Conservation (phyloP, 2,329 filamentous ascomycete genomes). For the Incumbomyces delicatus region DNA sequence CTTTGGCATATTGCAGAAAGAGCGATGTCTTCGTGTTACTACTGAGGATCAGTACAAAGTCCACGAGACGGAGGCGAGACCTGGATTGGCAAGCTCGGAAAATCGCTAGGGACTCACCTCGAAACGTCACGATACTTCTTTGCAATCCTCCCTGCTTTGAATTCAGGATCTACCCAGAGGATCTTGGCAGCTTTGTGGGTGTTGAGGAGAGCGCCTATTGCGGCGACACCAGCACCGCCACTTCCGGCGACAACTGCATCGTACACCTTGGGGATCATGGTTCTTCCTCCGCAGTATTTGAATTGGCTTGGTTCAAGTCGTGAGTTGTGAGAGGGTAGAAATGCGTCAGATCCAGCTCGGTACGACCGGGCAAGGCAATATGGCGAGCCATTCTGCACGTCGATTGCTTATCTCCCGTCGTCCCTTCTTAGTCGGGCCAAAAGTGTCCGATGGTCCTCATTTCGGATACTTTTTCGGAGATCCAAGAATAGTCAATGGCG, state of each 20-base stretch:
- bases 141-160: slow-evolving; percentile 45
- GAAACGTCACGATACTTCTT: slow-evolving; percentile 52
- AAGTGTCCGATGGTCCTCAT: too few species aligned
- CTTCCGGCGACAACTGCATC: slow-evolving; percentile 50
- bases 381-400: too few species aligned
- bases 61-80: background rate
- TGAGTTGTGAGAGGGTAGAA: too few species aligned
- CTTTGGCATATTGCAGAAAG: slow-evolving; percentile 49
- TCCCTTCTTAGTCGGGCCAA: too few species aligned
- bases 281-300: slow-evolving; percentile 11
- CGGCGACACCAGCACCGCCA: slow-evolving; percentile 50
- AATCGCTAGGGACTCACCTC: slow-evolving; percentile 31
- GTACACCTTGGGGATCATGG: slow-evolving; percentile 23
- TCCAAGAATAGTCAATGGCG: too few species aligned
- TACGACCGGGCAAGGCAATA: too few species aligned
- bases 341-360: too few species aligned
- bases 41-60: slow-evolving; percentile 11
- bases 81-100: too few species aligned
- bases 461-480: too few species aligned
- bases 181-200: slow-evolving; percentile 40
- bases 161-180: slow-evolving; percentile 50
- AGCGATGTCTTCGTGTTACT: slow-evolving; percentile 54
- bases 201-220: slow-evolving; percentile 53
- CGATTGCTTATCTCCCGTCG: too few species aligned
- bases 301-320: too few species aligned